Conservation (phyloP, 306 rosid genomes). For the peach (Prunus persica) region DNA sequence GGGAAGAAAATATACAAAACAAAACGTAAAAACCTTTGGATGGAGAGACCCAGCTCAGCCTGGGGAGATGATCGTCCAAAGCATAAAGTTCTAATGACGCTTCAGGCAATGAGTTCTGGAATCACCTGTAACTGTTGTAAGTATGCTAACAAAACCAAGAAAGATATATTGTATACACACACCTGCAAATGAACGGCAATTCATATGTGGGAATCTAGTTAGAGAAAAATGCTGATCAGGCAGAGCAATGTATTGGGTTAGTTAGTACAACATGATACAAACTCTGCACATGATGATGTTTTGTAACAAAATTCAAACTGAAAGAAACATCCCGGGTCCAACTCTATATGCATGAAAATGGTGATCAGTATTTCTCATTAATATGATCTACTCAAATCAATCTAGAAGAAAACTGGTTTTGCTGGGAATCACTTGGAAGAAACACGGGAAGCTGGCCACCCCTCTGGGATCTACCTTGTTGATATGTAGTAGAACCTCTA, state of each 20-base stretch:
- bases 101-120: background rate
- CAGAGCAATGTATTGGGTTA: background rate
- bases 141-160: no score
- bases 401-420: slow-evolving; percentile 42
- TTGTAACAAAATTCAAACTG: background rate
- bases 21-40: no score
- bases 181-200: background rate
- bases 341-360: background rate
- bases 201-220: background rate
- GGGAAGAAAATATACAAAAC: no score
- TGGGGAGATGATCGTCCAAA: no score
- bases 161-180: no score
- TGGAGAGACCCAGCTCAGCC: no score
- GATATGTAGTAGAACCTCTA: slow-evolving; percentile 47
- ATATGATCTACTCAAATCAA: background rate
- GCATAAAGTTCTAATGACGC: no score
- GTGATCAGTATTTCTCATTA: background rate
- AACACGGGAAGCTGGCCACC: slow-evolving; percentile 79
- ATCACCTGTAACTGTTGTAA: background rate
- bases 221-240: background rate
- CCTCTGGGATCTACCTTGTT: slow-evolving; percentile 57
- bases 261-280: background rate
- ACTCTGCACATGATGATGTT: background rate
- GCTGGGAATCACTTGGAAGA: slow-evolving; percentile 58
- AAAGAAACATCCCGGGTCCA: slow-evolving; percentile 1